Base-by-base conservation (phyloP, 2,329 filamentous ascomycete genomes). In the Exophiala mesophila region DNA sequence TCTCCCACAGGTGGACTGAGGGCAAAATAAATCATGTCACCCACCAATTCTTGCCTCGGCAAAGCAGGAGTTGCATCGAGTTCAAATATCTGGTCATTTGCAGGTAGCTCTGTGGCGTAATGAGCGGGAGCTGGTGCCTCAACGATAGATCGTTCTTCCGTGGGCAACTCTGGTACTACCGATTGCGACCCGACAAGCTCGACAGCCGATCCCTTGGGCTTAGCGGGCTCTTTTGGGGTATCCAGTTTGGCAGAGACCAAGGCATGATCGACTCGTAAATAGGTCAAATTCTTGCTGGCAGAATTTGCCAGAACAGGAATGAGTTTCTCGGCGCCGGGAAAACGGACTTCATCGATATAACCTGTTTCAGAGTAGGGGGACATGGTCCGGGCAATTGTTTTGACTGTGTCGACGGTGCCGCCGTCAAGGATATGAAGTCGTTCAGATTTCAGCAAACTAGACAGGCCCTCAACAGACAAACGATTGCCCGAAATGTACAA, bases 401-500 rank as follows among this genome's bases (percentile, higher is more conserved):
- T 54, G 30, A 45, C 45, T 12, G 59, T 61, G 52, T 66, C 59
- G 16, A 77, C 62, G 2, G 66, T 70, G 1, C 77, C 77, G 21
- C 68, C 65, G 59, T 82, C 77, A 2, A 81, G 62, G 2, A 76
- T 71, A 50, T 77, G 68, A 6, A 82, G 60, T 21, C 70, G 64
- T 39, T 62, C 64, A 5, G 74, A 74, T 36, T 69, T 61, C 8
- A 80, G 54, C 4, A 81, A 61, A 12, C 69, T 71, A 3, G 71
- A 73, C 4, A 76, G 60, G 1, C 75, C 76, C 55, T 78, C 74
- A 1, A 76, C 68, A 1, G 74, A 77, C 4, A 81, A 57, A 3
- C 62, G 53, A 43, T 81, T 82, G 5, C 69, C 68, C 3, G 76
- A 68, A 10, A 81, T 67, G 53, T 77, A 78, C 2, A 82, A 61